phyloP scores from a whole-genome alignment of 345 rosid genomes.

The Ceriops zippeliana region DNA sequence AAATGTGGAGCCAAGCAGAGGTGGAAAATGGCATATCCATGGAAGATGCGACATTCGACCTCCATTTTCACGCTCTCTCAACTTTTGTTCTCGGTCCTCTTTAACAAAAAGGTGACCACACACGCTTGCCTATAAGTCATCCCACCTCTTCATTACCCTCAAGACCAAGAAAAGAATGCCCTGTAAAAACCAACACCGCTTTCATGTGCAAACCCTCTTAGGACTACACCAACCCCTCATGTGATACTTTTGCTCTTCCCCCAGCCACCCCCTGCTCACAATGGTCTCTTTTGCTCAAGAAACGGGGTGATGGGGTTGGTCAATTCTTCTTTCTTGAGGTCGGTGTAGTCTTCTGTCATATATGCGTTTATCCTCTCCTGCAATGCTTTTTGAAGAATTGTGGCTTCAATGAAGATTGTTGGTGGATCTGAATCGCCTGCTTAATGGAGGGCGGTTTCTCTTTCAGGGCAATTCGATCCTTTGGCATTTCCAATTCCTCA shows the following conservation, averaged over 20 bases:
- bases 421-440: slow-evolving; percentile 18
- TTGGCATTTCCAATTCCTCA: slow-evolving; percentile 44
- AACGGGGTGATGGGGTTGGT: not conserved
- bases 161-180: slow-evolving; percentile 18
- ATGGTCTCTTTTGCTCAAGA: not conserved
- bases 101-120: slow-evolving; percentile 12
- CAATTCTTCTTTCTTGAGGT: not conserved
- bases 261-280: slow-evolving; percentile 16
- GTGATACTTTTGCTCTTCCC: not conserved
- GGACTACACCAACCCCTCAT: slow-evolving; percentile 15
- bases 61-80: slow-evolving; percentile 15
- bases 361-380: not conserved
- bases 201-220: slow-evolving; percentile 33
- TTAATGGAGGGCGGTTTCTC: slow-evolving; percentile 11
- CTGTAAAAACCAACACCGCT: slow-evolving; percentile 17
- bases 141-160: slow-evolving; percentile 32
- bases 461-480: slow-evolving; percentile 60
- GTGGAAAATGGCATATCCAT: slow-evolving; percentile 45
- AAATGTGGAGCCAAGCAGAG: slow-evolving; percentile 3
- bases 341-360: not conserved
- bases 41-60: slow-evolving; percentile 48
- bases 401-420: not conserved
- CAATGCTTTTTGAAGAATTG: not conserved
- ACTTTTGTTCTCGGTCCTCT: slow-evolving; percentile 6
- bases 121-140: slow-evolving; percentile 32